These are phyloP conservation scores for Pythium brassicae DNA, from an alignment of 352 stramenopile genomes.

Conservation along the genomic window DNA sequence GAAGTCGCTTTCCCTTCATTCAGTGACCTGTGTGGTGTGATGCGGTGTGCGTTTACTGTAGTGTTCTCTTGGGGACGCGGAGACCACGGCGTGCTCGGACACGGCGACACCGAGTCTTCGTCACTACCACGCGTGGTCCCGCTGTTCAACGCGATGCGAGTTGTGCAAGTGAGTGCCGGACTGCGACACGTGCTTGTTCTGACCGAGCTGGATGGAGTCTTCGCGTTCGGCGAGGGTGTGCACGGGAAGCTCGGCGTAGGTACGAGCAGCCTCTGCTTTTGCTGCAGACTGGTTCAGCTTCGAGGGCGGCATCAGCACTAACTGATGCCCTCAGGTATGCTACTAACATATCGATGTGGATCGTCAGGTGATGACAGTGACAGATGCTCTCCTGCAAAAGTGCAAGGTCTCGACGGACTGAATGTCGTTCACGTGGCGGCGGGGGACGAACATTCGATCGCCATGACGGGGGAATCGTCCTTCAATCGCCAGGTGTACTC, in stretches of 20 bases:
- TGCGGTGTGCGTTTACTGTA: slow-evolving; percentile 13
- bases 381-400: slow-evolving; percentile 27
- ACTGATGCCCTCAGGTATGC: not conserved
- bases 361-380: slow-evolving; percentile 39
- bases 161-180: slow-evolving; percentile 50
- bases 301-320: no score
- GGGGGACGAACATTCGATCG: slow-evolving; percentile 67
- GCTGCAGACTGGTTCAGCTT: not conserved
- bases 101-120: slow-evolving; percentile 39
- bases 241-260: slow-evolving; percentile 61
- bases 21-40: not conserved
- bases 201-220: slow-evolving; percentile 65
- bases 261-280: slow-evolving; percentile 12
- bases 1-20: not conserved
- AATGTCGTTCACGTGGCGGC: slow-evolving; percentile 55
- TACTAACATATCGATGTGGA: not conserved
- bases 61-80: slow-evolving; percentile 72
- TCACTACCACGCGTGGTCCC: slow-evolving; percentile 39
- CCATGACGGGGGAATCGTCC: slow-evolving; percentile 52
- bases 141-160: slow-evolving; percentile 49
- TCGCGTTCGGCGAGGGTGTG: slow-evolving; percentile 58
- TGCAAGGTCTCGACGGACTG: slow-evolving; percentile 45
- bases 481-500: slow-evolving; percentile 80
- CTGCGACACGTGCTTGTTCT: slow-evolving; percentile 63
- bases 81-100: slow-evolving; percentile 51